Percentiles rank a stretch among this genome's conserved stretches.
Evolutionary conservation across 192 early-diverging fungal genomes (phyloP).

Genomic region (Coemansia sp.): DNA sequence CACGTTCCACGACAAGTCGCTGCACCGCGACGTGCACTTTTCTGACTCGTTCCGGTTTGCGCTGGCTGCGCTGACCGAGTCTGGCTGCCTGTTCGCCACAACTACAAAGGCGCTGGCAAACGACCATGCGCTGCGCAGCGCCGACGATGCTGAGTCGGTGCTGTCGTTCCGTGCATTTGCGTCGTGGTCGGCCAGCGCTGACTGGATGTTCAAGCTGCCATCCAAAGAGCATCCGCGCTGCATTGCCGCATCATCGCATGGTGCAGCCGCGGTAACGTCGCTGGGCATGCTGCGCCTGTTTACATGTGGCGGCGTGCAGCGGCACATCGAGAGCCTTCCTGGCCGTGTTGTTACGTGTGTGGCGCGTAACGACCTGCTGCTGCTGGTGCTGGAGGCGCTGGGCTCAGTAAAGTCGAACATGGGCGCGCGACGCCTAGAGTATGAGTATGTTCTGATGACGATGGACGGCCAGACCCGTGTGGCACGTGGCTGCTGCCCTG

Average conservation of each 20-base stretch:
- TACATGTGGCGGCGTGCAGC: conserved; percentile 75
- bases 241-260: conserved; percentile 68
- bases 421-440: conserved; percentile 25
- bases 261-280: conserved; percentile 72
- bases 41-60: conserved; percentile 72
- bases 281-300: conserved; percentile 77
- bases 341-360: conserved; percentile 49
- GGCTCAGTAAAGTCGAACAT: conserved; percentile 22
- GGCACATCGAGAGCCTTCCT: conserved; percentile 64
- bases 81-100: conserved; percentile 71
- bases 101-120: conserved; percentile 44
- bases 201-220: conserved; percentile 75
- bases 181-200: conserved; percentile 65
- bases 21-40: conserved; percentile 77
- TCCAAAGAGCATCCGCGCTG: conserved; percentile 68
- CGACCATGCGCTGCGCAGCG: conserved; percentile 49
- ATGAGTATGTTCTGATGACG: conserved; percentile 38
- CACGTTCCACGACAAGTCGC: conserved; percentile 84
- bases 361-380: conserved; percentile 37
- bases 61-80: conserved; percentile 70
- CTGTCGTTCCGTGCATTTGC: conserved; percentile 74
- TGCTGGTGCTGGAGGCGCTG: conserved; percentile 32
- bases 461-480: conserved; percentile 37
- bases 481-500: conserved; percentile 57
- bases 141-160: conserved; percentile 56